Conservation (phyloP, 169 alveolate species). For the Sarcocystis neurona region DNA sequence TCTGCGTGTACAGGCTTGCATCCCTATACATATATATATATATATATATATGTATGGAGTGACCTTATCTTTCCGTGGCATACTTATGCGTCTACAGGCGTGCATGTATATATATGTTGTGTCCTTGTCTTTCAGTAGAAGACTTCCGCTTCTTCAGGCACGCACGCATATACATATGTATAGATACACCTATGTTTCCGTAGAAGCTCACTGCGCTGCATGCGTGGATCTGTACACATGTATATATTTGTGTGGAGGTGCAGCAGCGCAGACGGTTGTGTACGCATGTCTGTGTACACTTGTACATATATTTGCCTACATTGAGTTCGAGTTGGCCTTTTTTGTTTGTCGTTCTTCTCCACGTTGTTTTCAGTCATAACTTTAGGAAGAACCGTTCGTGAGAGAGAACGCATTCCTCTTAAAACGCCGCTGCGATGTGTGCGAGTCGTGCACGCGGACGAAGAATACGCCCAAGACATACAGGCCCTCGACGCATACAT, state of each 20-base stretch:
- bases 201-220: too few species aligned
- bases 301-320: neutral
- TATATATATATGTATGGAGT: too few species aligned
- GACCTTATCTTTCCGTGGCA: too few species aligned
- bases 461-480: constrained; percentile 34
- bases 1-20: too few species aligned
- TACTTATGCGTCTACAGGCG: too few species aligned
- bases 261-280: neutral
- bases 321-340: neutral
- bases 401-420: constrained; percentile 24
- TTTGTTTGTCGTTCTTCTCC: too few species aligned
- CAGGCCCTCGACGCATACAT: constrained; percentile 49
- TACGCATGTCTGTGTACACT: neutral
- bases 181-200: too few species aligned
- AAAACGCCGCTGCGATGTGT: constrained; percentile 59
- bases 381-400: constrained; percentile 51
- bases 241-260: neutral
- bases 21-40: too few species aligned
- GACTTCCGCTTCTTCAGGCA: too few species aligned
- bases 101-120: too few species aligned
- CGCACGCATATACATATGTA: too few species aligned
- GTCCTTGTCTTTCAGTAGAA: too few species aligned
- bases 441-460: constrained; percentile 39
- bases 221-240: neutral
- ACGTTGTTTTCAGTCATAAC: constrained; percentile 30